Conservation (phyloP, 2,329 filamentous ascomycete species). For the Tolypocladium tundrense region DNA sequence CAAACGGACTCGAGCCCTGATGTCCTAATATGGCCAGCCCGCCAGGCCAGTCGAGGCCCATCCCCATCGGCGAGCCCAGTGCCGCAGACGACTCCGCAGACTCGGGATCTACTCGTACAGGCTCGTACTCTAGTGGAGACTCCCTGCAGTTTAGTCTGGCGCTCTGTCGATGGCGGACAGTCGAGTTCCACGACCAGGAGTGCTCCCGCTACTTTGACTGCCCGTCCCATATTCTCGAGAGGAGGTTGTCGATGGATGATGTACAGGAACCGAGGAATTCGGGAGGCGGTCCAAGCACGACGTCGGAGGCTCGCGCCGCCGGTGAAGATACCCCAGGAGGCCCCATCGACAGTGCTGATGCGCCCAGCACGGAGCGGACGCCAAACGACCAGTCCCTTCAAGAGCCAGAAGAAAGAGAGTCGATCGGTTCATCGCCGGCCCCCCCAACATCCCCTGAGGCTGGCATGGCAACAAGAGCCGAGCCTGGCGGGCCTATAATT, state of each 20-base stretch:
- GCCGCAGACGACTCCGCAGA: conserved; percentile 6
- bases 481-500: background rate
- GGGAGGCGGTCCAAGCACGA: conserved; percentile 2
- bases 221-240: conserved; percentile 33
- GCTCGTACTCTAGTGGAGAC: conserved; percentile 29
- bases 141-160: background rate
- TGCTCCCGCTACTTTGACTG: conserved; percentile 39
- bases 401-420: background rate
- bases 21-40: conserved; percentile 22
- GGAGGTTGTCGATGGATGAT: conserved; percentile 19
- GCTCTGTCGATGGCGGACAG: conserved; percentile 28
- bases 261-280: conserved; percentile 6
- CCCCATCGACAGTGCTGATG: background rate
- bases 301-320: conserved; percentile 1
- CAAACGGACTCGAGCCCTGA: conserved; percentile 5
- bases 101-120: conserved; percentile 16
- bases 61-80: conserved; percentile 5
- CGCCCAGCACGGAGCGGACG: background rate
- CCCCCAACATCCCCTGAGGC: background rate
- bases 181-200: conserved; percentile 29
- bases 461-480: background rate
- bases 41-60: conserved; percentile 14
- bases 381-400: background rate
- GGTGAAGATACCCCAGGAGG: background rate
- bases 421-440: background rate